Conservation (phyloP, 2,329 filamentous ascomycete species). For the Aspergillus bombycis region DNA sequence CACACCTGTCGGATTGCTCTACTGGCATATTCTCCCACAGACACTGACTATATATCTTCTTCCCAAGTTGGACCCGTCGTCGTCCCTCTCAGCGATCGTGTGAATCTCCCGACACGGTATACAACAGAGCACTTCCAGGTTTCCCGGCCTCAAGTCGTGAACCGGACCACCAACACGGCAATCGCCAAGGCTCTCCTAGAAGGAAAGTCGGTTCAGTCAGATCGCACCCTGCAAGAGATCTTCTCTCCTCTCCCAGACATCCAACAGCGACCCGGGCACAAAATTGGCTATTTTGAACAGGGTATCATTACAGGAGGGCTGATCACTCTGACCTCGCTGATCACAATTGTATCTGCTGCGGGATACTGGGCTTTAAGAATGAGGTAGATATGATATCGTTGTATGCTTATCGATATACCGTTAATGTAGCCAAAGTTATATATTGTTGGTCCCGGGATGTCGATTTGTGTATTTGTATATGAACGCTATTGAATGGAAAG, state of each 20-base stretch:
- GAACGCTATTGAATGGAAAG: not conserved
- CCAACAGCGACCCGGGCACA: slow-evolving; percentile 30
- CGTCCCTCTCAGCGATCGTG: slow-evolving; percentile 37
- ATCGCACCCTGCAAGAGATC: slow-evolving; percentile 26
- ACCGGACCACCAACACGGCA: slow-evolving; percentile 20
- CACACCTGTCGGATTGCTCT: too few species aligned
- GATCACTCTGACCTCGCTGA: slow-evolving; percentile 26
- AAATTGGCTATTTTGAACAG: slow-evolving; percentile 54
- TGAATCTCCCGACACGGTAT: slow-evolving; percentile 48
- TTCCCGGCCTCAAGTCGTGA: slow-evolving; percentile 49
- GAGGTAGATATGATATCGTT: not conserved
- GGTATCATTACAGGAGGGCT: slow-evolving; percentile 44
- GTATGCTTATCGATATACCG: not conserved
- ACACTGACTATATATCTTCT: not conserved
- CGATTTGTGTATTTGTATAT: not conserved
- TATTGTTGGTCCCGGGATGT: rapidly evolving
- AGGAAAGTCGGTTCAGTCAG: slow-evolving; percentile 23
- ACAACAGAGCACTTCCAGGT: slow-evolving; percentile 48
- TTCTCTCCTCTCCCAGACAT: slow-evolving; percentile 38
- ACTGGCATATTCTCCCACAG: too few species aligned
- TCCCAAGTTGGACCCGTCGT: slow-evolving; percentile 25
- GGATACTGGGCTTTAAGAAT: slow-evolving; percentile 22
- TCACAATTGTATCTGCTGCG: slow-evolving; percentile 26
- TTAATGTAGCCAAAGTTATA: not conserved
- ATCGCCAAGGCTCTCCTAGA: slow-evolving; percentile 20